phyloP scores from a whole-genome alignment of 257 asterid species.

The Jacaranda copaia region DNA sequence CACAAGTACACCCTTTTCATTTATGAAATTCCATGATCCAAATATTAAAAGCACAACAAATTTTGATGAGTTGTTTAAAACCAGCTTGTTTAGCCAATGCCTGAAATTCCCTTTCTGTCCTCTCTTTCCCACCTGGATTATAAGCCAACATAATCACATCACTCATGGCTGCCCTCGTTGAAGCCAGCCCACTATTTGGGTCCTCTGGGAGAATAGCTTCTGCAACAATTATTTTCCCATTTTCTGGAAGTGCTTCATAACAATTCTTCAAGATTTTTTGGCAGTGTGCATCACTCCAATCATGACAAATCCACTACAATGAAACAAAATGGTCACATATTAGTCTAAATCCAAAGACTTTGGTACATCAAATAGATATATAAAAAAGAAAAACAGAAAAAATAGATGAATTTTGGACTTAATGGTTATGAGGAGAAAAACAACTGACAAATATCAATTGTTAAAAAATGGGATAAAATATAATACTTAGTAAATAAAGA shows the following conservation, averaged over 20 bases:
- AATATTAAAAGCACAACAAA: constrained; percentile 37
- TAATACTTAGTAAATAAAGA: too few species aligned
- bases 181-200: constrained; percentile 43
- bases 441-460: too few species aligned
- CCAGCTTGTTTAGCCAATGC: constrained; percentile 59
- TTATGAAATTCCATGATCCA: constrained; percentile 37
- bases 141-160: constrained; percentile 59
- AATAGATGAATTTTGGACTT: too few species aligned
- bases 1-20: too few species aligned
- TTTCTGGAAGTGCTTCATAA: constrained; percentile 53
- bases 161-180: constrained; percentile 20
- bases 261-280: constrained; percentile 56
- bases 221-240: constrained; percentile 63
- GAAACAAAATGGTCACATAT: background rate
- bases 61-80: constrained; percentile 45
- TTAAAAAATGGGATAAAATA: too few species aligned
- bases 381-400: too few species aligned
- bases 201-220: constrained; percentile 51
- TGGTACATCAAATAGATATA: too few species aligned
- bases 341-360: too few species aligned
- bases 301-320: constrained; percentile 63
- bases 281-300: constrained; percentile 67
- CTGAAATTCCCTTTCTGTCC: constrained; percentile 65
- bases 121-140: constrained; percentile 70
- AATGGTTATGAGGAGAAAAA: too few species aligned